Evolutionary conservation across 129 eudicot species (phyloP).

Genomic region (Dittrichia graveolens): DNA sequence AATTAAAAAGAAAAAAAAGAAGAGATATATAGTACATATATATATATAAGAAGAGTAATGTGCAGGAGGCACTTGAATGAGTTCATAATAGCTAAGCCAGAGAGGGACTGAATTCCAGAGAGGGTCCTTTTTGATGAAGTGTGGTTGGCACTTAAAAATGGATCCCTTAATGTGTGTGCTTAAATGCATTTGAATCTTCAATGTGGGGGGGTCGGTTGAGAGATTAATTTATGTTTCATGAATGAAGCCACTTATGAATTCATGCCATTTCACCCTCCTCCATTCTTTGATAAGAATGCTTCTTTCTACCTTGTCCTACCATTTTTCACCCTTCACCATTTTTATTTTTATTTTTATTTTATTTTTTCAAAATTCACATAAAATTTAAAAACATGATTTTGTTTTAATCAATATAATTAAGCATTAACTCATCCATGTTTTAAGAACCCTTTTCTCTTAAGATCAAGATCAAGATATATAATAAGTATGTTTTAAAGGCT

Average conservation of each 20-base stretch:
- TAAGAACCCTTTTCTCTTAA: not conserved
- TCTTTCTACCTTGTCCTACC: not conserved
- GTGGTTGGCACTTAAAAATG: constrained; percentile 47
- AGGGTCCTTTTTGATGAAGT: constrained; percentile 32
- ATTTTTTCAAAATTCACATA: not conserved
- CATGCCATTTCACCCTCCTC: constrained; percentile 38
- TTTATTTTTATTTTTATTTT: not conserved
- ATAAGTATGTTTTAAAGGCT: too few species aligned
- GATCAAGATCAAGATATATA: too few species aligned
- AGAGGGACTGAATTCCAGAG: constrained; percentile 36
- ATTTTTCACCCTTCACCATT: constrained; percentile 2
- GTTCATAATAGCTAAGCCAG: constrained; percentile 40
- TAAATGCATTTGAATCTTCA: constrained; percentile 42
- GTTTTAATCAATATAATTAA: too few species aligned
- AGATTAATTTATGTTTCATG: constrained; percentile 42
- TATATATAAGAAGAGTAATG: constrained; percentile 40
- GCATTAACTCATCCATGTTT: too few species aligned
- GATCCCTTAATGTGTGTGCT: constrained; percentile 39
- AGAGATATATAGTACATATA: constrained; percentile 38
- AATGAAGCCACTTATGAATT: constrained; percentile 41
- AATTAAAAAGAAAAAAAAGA: constrained; percentile 20
- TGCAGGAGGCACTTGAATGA: constrained; percentile 41
- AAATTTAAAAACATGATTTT: too few species aligned
- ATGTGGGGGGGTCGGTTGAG: constrained; percentile 39
- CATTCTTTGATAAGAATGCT: constrained; percentile 30